A percentile compares a stretch with the other conserved stretches of the same genome.
Evolutionary conservation across 768 basidiomycete genomes (phyloP).

Genomic region (Mycena latifolia): DNA sequence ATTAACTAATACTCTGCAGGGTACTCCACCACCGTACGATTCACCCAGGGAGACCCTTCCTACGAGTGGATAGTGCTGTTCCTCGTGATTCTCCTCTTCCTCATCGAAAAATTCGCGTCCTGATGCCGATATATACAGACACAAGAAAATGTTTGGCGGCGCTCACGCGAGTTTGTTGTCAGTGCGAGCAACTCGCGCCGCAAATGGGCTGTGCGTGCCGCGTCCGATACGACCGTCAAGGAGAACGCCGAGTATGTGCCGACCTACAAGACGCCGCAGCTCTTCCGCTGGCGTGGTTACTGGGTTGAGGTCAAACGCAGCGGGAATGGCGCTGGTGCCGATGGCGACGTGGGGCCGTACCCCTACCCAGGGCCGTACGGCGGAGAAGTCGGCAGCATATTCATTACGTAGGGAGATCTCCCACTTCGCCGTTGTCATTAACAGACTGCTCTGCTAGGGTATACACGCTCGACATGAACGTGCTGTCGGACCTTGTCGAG

Average conservation of each 20-base stretch:
- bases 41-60: constrained; percentile 60
- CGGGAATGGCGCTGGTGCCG: constrained; percentile 23
- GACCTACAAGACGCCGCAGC: constrained; percentile 52
- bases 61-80: constrained; percentile 64
- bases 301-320: constrained; percentile 53
- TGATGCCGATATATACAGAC: constrained; percentile 40
- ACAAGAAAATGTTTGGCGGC: constrained; percentile 58
- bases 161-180: constrained; percentile 55
- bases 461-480: constrained; percentile 57
- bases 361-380: neutral
- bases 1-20: constrained; percentile 41
- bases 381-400: constrained; percentile 30
- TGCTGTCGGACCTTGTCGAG: constrained; percentile 56
- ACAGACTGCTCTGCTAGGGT: constrained; percentile 48
- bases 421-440: no score
- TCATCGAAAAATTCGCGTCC: neutral
- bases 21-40: constrained; percentile 58
- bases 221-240: constrained; percentile 32
- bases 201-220: constrained; percentile 31
- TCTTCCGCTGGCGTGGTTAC: constrained; percentile 59
- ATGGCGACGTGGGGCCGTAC: constrained; percentile 21
- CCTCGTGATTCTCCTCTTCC: constrained; percentile 44
- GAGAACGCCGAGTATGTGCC: constrained; percentile 58
- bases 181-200: constrained; percentile 52
- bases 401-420: constrained; percentile 47